Conservation (phyloP, 2,329 filamentous ascomycete genomes). For the Xylaria sp. region DNA sequence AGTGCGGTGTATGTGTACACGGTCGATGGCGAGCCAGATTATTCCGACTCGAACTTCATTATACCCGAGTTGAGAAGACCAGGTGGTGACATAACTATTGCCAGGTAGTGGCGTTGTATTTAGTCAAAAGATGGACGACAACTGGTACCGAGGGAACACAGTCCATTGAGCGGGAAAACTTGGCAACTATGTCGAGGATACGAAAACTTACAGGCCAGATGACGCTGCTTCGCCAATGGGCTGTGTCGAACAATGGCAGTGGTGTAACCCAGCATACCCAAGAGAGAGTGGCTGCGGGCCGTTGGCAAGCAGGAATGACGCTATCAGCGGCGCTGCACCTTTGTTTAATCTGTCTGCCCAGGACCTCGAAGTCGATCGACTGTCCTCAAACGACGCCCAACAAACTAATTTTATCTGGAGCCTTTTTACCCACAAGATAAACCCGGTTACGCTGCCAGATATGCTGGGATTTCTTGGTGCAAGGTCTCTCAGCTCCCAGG, state of each 20-base stretch:
- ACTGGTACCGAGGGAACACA: conserved; percentile 37
- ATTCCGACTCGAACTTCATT: no score
- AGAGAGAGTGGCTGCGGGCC: conserved; percentile 32
- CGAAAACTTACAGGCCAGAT: conserved; percentile 1
- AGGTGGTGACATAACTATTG: conserved; percentile 19
- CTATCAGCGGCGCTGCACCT: conserved; percentile 23
- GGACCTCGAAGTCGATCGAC: not conserved
- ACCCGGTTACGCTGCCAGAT: no score
- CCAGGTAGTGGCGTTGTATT: conserved; percentile 36
- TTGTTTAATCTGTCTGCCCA: conserved; percentile 31
- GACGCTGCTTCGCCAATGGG: conserved; percentile 38
- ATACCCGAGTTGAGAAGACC: not conserved
- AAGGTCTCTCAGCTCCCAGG: no score
- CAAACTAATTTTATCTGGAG: no score
- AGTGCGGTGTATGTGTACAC: no score
- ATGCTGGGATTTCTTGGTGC: no score
- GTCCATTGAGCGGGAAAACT: no score
- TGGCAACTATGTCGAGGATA: no score
- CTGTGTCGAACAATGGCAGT: conserved; percentile 34
- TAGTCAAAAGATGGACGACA: conserved; percentile 24
- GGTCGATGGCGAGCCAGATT: no score
- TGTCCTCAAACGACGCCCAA: not conserved
- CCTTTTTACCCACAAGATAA: no score
- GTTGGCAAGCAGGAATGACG: conserved; percentile 19
- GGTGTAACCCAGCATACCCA: conserved; percentile 36